Base-by-base conservation (phyloP, 2,329 filamentous ascomycete genomes). In the Aspergillus terreus region DNA sequence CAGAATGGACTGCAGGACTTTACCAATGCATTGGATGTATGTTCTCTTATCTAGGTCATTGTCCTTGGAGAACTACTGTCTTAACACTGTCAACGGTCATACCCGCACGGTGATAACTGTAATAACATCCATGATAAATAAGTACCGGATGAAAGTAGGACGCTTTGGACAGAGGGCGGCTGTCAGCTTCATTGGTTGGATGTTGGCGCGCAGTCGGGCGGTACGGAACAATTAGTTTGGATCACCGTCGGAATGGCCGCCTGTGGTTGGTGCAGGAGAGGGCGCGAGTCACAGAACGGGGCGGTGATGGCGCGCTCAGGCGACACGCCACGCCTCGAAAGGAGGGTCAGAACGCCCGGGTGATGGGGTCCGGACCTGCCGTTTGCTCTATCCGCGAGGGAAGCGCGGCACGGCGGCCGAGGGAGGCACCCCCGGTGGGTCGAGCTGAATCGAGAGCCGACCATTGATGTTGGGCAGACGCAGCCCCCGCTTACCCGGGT, bases 171-270 rank as follows among this genome's bases (percentile, higher is more conserved):
- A 11, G 47, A 57, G 54, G 58, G 61, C 61, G 60, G 55, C 54
- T 61, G 62, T 58, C 59, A 63, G 60, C 57, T 63, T 52, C 40
- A 57, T 49, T 55, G 56, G 56, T 33, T 49, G 47, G 50, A 58
- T 61, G 61, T 70, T 70, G 65, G 64, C 68, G 67, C 67, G 67
- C 67, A 67, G 71, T 70, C 68, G 62, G 63, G 61, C 63, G 60
- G 62, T 61, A 58, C 61, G 57, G 63, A 55, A 47, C 35, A 50
- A 49, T 21, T 60, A 56, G 53, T 59, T 62, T 62, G 57, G 56
- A 52, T 51, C 42, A 25, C 14, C 21, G 32, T 23, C 25, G 23
- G 51, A 56, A 59, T 54, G 53, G 49, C 54, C 23, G 48, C 44
- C 25, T 51, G 38, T 53, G 52, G 55, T 62, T 60, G 59, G 58